Conservation (phyloP, 2,329 filamentous ascomycete species). For the Trichoderma hamatum region DNA sequence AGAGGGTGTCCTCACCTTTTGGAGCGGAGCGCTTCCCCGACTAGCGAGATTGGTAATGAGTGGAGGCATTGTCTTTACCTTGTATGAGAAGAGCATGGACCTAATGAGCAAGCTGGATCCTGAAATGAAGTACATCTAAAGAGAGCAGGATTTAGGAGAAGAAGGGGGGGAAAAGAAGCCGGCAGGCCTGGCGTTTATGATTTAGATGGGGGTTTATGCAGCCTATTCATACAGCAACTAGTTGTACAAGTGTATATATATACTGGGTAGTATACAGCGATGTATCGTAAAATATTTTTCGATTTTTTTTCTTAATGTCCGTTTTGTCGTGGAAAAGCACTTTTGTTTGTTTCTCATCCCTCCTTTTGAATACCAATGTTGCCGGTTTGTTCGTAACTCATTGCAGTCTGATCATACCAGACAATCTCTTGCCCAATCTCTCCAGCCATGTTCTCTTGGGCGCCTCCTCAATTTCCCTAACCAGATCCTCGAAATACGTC, state of each 20-base stretch:
- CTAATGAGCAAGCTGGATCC: slow-evolving; percentile 80
- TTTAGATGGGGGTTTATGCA: slow-evolving; percentile 18
- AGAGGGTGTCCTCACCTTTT: slow-evolving; percentile 87
- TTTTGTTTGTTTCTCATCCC: background rate
- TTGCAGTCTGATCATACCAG: slow-evolving; percentile 62
- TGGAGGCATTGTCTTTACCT: slow-evolving; percentile 96
- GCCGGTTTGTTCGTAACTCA: slow-evolving; percentile 38
- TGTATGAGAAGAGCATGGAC: slow-evolving; percentile 98
- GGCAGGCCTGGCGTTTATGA: slow-evolving; percentile 26
- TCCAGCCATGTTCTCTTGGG: slow-evolving; percentile 59
- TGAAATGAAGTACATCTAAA: slow-evolving; percentile 75
- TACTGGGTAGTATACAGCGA: slow-evolving; percentile 30
- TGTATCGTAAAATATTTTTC: slow-evolving; percentile 34
- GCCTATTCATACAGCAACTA: slow-evolving; percentile 21
- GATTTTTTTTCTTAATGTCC: slow-evolving; percentile 30
- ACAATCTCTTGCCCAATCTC: slow-evolving; percentile 56
- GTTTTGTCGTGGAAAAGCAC: slow-evolving; percentile 37
- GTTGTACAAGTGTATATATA: slow-evolving; percentile 32
- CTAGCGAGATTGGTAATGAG: slow-evolving; percentile 84
- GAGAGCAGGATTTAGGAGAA: background rate
- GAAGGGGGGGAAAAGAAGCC: background rate
- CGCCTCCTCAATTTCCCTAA: slow-evolving; percentile 65
- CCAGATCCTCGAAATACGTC: slow-evolving; percentile 63
- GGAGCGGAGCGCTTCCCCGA: slow-evolving; percentile 88
- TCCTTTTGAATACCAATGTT: background rate